Percentiles rank a stretch among this genome's conserved stretches.
Conservation (phyloP, 148 eudicot genomes). For the Mesembryanthemum crystallinum region DNA sequence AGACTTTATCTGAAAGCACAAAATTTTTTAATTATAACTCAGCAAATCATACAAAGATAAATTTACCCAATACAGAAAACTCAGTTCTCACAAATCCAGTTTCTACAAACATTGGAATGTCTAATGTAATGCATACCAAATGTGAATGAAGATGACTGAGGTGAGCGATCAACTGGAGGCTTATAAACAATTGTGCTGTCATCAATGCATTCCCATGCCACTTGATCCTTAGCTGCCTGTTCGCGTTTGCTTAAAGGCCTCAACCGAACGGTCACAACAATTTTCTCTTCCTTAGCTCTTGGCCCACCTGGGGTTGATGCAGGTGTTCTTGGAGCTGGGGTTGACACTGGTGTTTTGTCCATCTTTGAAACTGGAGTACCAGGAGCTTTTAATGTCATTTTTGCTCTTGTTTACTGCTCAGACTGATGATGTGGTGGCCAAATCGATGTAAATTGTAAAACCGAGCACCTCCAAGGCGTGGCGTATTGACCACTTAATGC, state of each 20-base stretch:
- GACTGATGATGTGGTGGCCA: too few relatives aligned
- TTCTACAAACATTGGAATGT: not conserved
- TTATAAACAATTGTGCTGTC: slow-evolving; percentile 42
- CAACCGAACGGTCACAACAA: slow-evolving; percentile 79
- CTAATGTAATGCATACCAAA: slow-evolving; percentile 50
- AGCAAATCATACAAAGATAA: too few relatives aligned
- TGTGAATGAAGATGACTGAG: slow-evolving; percentile 54
- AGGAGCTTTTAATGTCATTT: slow-evolving; percentile 63
- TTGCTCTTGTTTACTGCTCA: not conserved
- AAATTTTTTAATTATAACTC: not conserved
- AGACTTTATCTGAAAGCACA: slow-evolving; percentile 68
- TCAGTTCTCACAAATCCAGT: not conserved
- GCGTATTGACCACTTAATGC: not conserved
- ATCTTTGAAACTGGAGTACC: slow-evolving; percentile 49
- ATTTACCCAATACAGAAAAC: too few relatives aligned
- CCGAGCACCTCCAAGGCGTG: too few relatives aligned
- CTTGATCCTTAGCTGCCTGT: slow-evolving; percentile 62
- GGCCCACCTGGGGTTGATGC: slow-evolving; percentile 75
- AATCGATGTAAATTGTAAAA: too few relatives aligned
- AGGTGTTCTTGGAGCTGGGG: slow-evolving; percentile 76
- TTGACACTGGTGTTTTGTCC: slow-evolving; percentile 34
- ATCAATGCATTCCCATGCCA: slow-evolving; percentile 59
- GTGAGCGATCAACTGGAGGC: slow-evolving; percentile 54
- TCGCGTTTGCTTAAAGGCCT: slow-evolving; percentile 80
- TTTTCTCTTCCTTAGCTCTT: slow-evolving; percentile 72